Percentiles rank a stretch among this genome's conserved stretches.
Conservation (phyloP, 805 yeast genomes). For the Saccharomycodes ludwigii region DNA sequence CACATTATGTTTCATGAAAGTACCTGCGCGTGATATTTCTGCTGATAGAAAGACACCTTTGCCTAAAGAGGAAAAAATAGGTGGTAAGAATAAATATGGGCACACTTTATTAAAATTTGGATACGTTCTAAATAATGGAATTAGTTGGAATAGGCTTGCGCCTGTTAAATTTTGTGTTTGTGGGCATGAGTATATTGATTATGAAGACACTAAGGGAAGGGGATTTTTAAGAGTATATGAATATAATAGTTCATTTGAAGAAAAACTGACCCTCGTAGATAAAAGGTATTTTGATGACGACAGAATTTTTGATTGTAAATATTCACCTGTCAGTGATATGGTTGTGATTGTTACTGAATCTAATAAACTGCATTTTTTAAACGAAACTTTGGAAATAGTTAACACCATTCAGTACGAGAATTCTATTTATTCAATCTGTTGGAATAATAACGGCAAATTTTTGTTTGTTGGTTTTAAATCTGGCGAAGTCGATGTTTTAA, state of each 20-base stretch:
- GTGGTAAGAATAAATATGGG: no score
- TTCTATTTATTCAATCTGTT: conserved; percentile 18
- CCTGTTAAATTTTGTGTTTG: conserved; percentile 13
- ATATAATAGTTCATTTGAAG: no score
- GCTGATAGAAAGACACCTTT: conserved; percentile 11
- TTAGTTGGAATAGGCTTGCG: conserved; percentile 13
- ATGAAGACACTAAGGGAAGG: conserved; percentile 10
- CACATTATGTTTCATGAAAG: conserved; percentile 11
- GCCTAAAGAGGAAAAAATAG: no score
- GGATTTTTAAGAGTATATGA: no score
- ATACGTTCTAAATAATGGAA: conserved; percentile 18
- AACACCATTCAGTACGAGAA: conserved; percentile 16
- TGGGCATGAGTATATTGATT: conserved; percentile 6
- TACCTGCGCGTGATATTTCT: conserved; percentile 11
- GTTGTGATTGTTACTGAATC: conserved; percentile 32
- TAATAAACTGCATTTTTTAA: conserved; percentile 26
- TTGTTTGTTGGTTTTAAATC: conserved; percentile 34
- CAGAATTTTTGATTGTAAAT: conserved; percentile 18
- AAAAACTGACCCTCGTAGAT: no score
- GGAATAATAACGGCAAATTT: conserved; percentile 25
- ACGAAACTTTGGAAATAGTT: conserved; percentile 21
- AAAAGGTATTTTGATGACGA: no score
- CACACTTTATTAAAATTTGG: no score
- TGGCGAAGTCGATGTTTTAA: conserved; percentile 29
- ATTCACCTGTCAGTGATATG: conserved; percentile 35